Evolutionary conservation across 306 rosid genomes (phyloP), one percentile per base, ranked within the genome.

Genomic region (Cucumis melo): DNA sequence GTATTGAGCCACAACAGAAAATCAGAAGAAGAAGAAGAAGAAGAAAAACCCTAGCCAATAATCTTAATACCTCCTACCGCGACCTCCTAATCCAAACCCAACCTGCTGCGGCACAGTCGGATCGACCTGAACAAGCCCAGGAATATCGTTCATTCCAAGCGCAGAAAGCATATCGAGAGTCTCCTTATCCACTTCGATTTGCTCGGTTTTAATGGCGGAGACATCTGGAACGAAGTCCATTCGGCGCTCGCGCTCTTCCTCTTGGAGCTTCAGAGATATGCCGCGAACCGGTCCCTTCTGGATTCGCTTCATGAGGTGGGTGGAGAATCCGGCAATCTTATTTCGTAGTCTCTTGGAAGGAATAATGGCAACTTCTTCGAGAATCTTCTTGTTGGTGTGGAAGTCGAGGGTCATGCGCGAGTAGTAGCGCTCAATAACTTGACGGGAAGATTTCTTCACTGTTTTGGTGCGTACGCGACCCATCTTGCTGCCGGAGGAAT

Each of bases 401-500:
- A 75, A 75, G 65, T 75, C 78, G 3, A 75, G 21, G 3, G 66
- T 75, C 78, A 75, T 75, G 14, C 68, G 51, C 14, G 78, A 75
- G 23, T 75, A 75, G 39, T 75, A 75, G 8, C 78, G 60, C 67
- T 75, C 78, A 7, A 75, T 75, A 17, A 75, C 78, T 39, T 75
- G 78, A 2, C 78, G 78, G 0, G 96, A 89, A 32, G 92, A 87
- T 17, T 91, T 91, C 83, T 91, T 91, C 84, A 91, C 92, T 0
- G 92, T 87, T 63, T 89, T 89, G 0, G 93, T 89, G 17, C 92
- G 85, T 19, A 89, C 92, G 8, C 92, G 87, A 3, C 92, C 93
- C 92, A 91, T 91, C 54, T 19, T 64, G 55, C 55, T 67, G 10
- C 34, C 36, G 55, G 34, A 20, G 0, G 20, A 67, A 11, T 67